Evolutionary conservation across 108 stramenopile genomes (phyloP), one percentile per base, ranked within the genome.

Genomic region (Cafeteria roenbergensis): DNA sequence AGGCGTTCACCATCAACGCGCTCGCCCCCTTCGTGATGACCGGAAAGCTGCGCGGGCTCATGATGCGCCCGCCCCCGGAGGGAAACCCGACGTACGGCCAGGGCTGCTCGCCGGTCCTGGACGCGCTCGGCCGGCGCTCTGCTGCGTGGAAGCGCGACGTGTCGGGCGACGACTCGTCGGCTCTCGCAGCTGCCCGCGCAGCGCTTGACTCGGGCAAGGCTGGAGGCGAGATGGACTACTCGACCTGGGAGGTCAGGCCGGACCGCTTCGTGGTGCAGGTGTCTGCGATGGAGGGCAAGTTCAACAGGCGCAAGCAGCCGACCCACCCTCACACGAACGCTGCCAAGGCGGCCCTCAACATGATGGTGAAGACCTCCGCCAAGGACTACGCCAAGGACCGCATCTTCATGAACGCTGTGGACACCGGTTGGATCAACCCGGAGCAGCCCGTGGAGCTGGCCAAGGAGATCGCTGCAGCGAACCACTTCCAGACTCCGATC

Each of bases 351-450:
- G 88, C 88, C 0, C 78, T 92, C 55, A 92, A 92, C 72, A 92
- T 92, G 90, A 76, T 92, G 64, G 89, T 88, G 0, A 74, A 87
- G 1, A 92, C 90, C 34, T 82, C 82, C 22, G 84, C 87, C 1
- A 86, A 87, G 67, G 86, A 89, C 69, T 65, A 88, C 64, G 87
- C 87, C 25, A 80, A 79, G 50, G 75, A 75, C 8, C 71, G 82
- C 71, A 85, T 92, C 27, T 92, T 69, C 63, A 92, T 92, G 90
- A 92, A 88, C 57, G 78, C 81, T 30, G 88, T 92, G 22, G 90
- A 92, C 67, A 92, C 90, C 1, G 90, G 90, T 31, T 90, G 90
- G 90, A 88, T 90, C 65, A 90, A 90, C 68, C 86, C 87, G 67
- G 90, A 90, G 75, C 88, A 89, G 78, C 90, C 90, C 34, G 55